phyloP scores from a whole-genome alignment of 2,329 filamentous ascomycete species.

The Kalmusia sp. region DNA sequence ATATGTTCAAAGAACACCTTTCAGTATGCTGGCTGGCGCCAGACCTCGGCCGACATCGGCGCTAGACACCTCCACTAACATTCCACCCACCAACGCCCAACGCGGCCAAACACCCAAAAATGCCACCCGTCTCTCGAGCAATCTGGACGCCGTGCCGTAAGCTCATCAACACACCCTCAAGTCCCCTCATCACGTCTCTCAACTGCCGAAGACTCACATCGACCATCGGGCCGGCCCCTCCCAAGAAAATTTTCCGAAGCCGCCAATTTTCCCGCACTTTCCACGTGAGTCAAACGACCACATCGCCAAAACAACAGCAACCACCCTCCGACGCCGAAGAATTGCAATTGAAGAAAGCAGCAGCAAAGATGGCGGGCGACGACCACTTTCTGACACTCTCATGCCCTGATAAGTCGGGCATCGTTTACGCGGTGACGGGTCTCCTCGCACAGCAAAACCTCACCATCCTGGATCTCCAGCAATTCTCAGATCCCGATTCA shows the following conservation, averaged over 20 bases:
- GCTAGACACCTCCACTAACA: not conserved
- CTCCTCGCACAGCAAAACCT: slow-evolving; percentile 75
- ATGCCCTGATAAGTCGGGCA: slow-evolving; percentile 83
- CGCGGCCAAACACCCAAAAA: slow-evolving; percentile 2
- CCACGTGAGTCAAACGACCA: slow-evolving; percentile 15
- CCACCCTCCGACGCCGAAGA: slow-evolving; percentile 19
- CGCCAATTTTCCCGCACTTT: slow-evolving; percentile 34
- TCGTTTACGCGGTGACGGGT: slow-evolving; percentile 83
- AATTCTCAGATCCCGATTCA: slow-evolving; percentile 78
- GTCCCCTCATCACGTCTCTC: not conserved
- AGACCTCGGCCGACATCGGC: slow-evolving; percentile 7
- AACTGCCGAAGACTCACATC: slow-evolving; percentile 16
- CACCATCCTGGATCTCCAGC: slow-evolving; percentile 85
- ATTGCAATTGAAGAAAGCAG: slow-evolving; percentile 33
- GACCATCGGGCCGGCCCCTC: slow-evolving; percentile 23
- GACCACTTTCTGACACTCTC: slow-evolving; percentile 71
- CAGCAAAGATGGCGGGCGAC: slow-evolving; percentile 34
- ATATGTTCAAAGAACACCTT: no score
- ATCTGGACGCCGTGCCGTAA: slow-evolving; percentile 1
- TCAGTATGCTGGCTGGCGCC: not conserved
- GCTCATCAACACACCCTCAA: not conserved
- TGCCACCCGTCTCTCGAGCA: slow-evolving; percentile 9
- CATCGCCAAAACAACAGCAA: slow-evolving; percentile 17
- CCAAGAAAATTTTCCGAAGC: slow-evolving; percentile 35
- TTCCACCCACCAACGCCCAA: slow-evolving; percentile 1